phyloP scores from a whole-genome alignment of 139 green algal species.

The Chlamydomonas sp. region DNA sequence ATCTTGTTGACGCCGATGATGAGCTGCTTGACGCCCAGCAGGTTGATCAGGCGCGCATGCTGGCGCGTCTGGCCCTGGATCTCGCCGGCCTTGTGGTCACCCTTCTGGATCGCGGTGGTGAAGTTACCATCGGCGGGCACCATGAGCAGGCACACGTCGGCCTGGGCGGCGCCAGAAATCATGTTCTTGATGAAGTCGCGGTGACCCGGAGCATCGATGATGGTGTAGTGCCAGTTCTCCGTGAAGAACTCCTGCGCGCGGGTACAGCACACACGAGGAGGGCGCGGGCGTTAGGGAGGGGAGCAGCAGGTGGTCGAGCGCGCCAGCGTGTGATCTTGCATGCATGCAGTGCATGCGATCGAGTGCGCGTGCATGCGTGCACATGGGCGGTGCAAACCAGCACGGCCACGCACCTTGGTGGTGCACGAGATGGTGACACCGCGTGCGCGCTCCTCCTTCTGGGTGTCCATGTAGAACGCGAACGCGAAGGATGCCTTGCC shows the following conservation, averaged over 20 bases:
- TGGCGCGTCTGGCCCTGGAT: conserved; percentile 98
- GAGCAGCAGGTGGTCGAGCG: no score
- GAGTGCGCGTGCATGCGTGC: no score
- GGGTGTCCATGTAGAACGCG: conserved; percentile 85
- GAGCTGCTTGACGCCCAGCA: conserved; percentile 97
- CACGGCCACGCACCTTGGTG: no score
- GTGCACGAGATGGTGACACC: conserved; percentile 95
- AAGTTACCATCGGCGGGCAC: conserved; percentile 88
- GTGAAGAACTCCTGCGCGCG: conserved; percentile 99
- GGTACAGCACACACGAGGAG: no score
- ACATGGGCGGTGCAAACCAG: no score
- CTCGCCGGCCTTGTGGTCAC: conserved; percentile 91
- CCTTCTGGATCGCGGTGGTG: conserved; percentile 96
- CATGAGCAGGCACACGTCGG: conserved; percentile 85
- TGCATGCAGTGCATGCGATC: no score
- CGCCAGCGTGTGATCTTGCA: no score
- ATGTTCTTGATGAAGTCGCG: conserved; percentile 99
- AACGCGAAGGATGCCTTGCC: conserved; percentile 90
- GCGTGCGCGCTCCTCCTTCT: conserved; percentile 90
- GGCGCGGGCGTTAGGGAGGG: no score
- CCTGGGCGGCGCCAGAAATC: conserved; percentile 96
- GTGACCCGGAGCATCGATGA: conserved; percentile 92
- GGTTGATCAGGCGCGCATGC: conserved; percentile 96
- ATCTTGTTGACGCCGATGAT: conserved; percentile 96
- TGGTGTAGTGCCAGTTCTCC: conserved; percentile 96